These are phyloP conservation scores for Amauroascus verrucosus DNA, from an alignment of 2,329 filamentous ascomycete genomes.

Conservation along the genomic window DNA sequence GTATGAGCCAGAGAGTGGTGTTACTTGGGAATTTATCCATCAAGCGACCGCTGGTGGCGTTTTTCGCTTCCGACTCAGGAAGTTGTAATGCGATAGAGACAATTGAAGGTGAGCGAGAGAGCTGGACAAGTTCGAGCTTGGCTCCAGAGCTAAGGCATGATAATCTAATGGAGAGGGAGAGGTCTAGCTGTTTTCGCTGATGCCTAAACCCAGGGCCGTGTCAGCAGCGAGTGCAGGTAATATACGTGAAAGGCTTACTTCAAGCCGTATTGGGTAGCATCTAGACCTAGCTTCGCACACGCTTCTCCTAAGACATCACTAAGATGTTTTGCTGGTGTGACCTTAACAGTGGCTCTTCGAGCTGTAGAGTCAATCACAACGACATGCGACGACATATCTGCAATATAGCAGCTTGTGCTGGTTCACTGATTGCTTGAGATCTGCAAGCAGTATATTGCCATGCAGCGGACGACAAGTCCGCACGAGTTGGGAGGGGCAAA, in stretches of 20 bases:
- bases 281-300: constrained; percentile 67
- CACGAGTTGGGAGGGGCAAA: background rate
- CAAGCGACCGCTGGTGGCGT: constrained; percentile 56
- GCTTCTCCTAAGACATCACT: constrained; percentile 80
- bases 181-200: constrained; percentile 74
- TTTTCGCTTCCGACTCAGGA: constrained; percentile 57
- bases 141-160: constrained; percentile 75
- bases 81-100: constrained; percentile 85
- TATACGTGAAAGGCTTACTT: constrained; percentile 54
- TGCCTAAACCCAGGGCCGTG: too few species aligned
- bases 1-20: constrained; percentile 75
- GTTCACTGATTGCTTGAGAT: background rate
- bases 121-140: constrained; percentile 81
- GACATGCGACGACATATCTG: constrained; percentile 71
- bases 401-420: constrained; percentile 8
- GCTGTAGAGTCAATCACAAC: constrained; percentile 75
- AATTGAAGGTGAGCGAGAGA: constrained; percentile 72
- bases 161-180: constrained; percentile 73
- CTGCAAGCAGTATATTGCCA: background rate
- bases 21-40: constrained; percentile 81
- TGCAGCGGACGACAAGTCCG: constrained; percentile 7
- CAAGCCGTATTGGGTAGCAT: constrained; percentile 63
- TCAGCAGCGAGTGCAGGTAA: too few species aligned
- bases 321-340: constrained; percentile 67
- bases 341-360: constrained; percentile 70